phyloP scores from a whole-genome alignment of 306 rosid genomes.

The Quercus aquifolioides region DNA sequence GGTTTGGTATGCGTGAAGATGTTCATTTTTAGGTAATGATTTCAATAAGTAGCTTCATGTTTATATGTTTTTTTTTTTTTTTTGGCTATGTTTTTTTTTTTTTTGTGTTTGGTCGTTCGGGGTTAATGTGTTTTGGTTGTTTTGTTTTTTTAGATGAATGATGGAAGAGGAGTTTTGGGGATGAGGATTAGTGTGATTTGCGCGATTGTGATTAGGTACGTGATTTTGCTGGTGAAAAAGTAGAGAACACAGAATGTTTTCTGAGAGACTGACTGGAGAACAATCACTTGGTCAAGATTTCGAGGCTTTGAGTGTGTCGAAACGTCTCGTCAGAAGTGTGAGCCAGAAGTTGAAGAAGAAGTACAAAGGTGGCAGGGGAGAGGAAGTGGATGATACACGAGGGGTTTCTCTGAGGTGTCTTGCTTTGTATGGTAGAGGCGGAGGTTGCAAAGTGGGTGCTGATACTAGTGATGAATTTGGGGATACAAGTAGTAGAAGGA shows the following conservation, averaged over 20 bases:
- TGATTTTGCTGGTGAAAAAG: slow-evolving; percentile 26
- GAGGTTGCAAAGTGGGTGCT: slow-evolving; percentile 99
- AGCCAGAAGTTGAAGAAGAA: slow-evolving; percentile 83
- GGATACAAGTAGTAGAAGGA: slow-evolving; percentile 71
- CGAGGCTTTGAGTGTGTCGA: slow-evolving; percentile 75
- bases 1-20: background rate
- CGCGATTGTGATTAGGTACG: slow-evolving; percentile 33
- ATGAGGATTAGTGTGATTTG: slow-evolving; percentile 16
- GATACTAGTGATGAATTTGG: slow-evolving; percentile 82
- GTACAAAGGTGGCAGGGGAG: slow-evolving; percentile 41
- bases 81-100: background rate
- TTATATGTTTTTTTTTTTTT: background rate
- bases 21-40: background rate
- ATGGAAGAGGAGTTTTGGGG: slow-evolving; percentile 25
- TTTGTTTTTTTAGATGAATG: slow-evolving; percentile 23
- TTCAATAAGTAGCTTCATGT: slow-evolving; percentile 1
- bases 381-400: slow-evolving; percentile 58
- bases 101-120: slow-evolving; percentile 11
- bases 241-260: slow-evolving; percentile 53
- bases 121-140: slow-evolving; percentile 24
- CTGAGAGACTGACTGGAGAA: slow-evolving; percentile 50
- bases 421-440: slow-evolving; percentile 74
- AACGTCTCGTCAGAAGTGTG: slow-evolving; percentile 80
- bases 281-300: slow-evolving; percentile 58
- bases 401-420: slow-evolving; percentile 81